Base-by-base conservation (phyloP, 805 yeast genomes). In the Saccharomyces paradoxus region DNA sequence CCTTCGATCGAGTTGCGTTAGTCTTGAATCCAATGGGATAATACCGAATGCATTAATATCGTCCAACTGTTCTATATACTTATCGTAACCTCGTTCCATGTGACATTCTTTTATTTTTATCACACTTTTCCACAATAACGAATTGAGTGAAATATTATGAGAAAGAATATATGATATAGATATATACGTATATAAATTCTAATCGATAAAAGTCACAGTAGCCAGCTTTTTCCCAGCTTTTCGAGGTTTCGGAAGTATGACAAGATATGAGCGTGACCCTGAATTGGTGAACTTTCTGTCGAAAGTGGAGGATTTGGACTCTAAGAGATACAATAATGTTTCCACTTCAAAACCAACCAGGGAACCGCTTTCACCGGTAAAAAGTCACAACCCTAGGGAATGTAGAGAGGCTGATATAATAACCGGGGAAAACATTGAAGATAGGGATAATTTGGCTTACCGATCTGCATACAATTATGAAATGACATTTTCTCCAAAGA, bases 1-100 rank as follows among this genome's bases (percentile, higher is more conserved):
- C 77, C 79, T 52, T 76, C 89, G 59, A 86, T 89, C 60, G 84
- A 80, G 53, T 65, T 84, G 48, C 70, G 68, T 59, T 70, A 56
- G 53, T 14, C 50, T 14, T 14, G 28, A 24, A 24, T 7, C 27
- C 22, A 37, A 37, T 37, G 24, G 44, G 44, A 37, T 37, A 37
- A 37, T 37, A 37, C 24, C 44, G 17, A 37, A 37, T 37, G 44
- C 44, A 37, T 37, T 37, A 37, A 37, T 37, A 37, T 22, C 12
- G 44, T 37, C 44, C 44, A 37, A 37, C 44, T 37, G 44, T 37
- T 37, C 44, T 37, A 37, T 17, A 37, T 17, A 37, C 44, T 37
- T 37, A 37, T 37, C 44, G 22, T 37, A 37, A 37, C 44, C 24
- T 37, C 44, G 44, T 37, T 37, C 44, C 22, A 37, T 37, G 44